Percentiles rank a stretch among this genome's conserved stretches.
phyloP scores from a whole-genome alignment of 2,329 filamentous ascomycete species.

The Aureobasidium lini region DNA sequence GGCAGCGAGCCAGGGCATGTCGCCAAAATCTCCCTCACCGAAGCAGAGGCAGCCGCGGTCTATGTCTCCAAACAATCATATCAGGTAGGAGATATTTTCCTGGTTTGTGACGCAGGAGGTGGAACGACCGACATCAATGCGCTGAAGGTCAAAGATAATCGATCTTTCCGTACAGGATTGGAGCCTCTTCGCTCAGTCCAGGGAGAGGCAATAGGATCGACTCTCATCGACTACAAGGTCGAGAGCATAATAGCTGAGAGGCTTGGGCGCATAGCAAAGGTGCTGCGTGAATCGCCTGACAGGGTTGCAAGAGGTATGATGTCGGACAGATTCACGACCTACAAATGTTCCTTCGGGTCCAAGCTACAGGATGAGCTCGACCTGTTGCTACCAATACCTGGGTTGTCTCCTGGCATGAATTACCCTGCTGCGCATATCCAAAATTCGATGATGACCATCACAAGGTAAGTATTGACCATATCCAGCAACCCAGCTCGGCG shows the following conservation, averaged over 20 bases:
- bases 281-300: conserved; percentile 2
- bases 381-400: conserved; percentile 24
- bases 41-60: conserved; percentile 48
- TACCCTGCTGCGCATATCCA: conserved; percentile 27
- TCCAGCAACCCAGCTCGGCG: background rate
- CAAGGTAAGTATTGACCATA: conserved; percentile 15
- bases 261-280: background rate
- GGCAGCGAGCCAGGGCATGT: conserved; percentile 24
- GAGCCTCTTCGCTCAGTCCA: conserved; percentile 13
- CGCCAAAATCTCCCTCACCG: conserved; percentile 41
- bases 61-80: conserved; percentile 32
- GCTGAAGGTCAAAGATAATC: conserved; percentile 25
- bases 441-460: conserved; percentile 29
- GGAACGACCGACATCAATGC: conserved; percentile 39
- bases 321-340: conserved; percentile 30
- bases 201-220: conserved; percentile 34
- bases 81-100: conserved; percentile 35
- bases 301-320: conserved; percentile 28
- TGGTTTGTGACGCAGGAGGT: conserved; percentile 46
- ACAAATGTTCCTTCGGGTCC: conserved; percentile 35
- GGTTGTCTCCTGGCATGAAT: conserved; percentile 25
- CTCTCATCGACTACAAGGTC: conserved; percentile 34
- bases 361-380: conserved; percentile 17
- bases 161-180: background rate
- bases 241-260: conserved; percentile 7